Base-by-base conservation (phyloP, 768 basidiomycete genomes). In the Agrocybe pediades region DNA sequence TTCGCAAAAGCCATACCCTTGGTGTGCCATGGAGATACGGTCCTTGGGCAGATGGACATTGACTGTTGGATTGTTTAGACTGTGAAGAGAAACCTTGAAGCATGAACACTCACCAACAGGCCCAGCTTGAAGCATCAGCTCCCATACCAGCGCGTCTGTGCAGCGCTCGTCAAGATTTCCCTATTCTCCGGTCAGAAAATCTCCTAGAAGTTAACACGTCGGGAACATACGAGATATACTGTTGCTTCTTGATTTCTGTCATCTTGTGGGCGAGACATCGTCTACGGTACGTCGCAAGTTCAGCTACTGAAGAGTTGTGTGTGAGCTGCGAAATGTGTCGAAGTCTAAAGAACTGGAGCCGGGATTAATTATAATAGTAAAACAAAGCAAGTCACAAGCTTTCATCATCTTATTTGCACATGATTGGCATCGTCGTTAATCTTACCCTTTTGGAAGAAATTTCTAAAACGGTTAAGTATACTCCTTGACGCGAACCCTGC, bases 1-100 rank as follows among this genome's bases (percentile, higher is more conserved):
- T 79, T 99, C 97, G 82, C 96, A 98, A 76, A 99, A 99, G 36
- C 97, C 97, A 74, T 98, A 99, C 43, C 97, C 97, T 74, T 99
- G 97, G 69, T 98, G 97, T 1, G 92, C 82, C 92, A 95, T 96
- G 11, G 95, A 97, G 52, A 99, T 92, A 62, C 97, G 87, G 73
- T 99, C 97, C 75, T 98, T 99, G 13, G 97, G 95, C 6, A 99
- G 79, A 73, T 98, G 97, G 0, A 98, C 95, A 66, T 98, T 99
- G 19, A 95, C 96, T 96, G 60, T 19, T 46, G 11, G 26, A n/a
- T n/a, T 51, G n/a, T 16, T 17, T 8, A 26, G 3, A 29, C 29
- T 6, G 13, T 36, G 39, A 23, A 23, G 33, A 29, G 47, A 19
- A 15, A 21, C 7, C 16, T 17, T 36, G 13, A 33, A 36, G 16